A percentile compares a stretch with the other conserved stretches of the same genome.
Conservation (phyloP, 2,329 filamentous ascomycete species). For the Clarireedia hainanense region DNA sequence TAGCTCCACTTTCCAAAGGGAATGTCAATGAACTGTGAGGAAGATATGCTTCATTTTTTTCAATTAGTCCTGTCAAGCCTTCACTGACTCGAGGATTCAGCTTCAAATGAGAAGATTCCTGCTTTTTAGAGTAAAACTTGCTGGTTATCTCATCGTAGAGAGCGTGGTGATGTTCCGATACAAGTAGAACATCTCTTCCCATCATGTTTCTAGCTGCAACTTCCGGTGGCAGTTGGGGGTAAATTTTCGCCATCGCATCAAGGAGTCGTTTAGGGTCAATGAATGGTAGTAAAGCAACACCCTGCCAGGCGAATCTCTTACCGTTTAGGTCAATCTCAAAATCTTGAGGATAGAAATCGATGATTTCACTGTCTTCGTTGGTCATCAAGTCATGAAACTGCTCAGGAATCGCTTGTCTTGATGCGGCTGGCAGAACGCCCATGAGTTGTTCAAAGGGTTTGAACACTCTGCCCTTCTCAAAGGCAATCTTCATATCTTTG, state of each 20-base stretch:
- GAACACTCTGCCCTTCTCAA: conserved; percentile 79
- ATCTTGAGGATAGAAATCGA: conserved; percentile 94
- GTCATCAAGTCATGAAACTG: conserved; percentile 90
- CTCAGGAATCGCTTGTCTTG: conserved; percentile 81
- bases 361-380: conserved; percentile 78
- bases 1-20: conserved; percentile 61
- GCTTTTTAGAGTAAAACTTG: conserved; percentile 89
- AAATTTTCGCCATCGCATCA: conserved; percentile 72
- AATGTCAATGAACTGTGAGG: conserved; percentile 77
- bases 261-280: conserved; percentile 88
- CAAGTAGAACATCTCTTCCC: conserved; percentile 73
- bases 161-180: conserved; percentile 71
- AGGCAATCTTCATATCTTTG: conserved; percentile 68
- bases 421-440: conserved; percentile 92
- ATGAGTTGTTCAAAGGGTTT: conserved; percentile 95
- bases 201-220: conserved; percentile 71
- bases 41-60: conserved; percentile 76
- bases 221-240: conserved; percentile 68
- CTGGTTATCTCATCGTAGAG: conserved; percentile 78
- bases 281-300: conserved; percentile 86
- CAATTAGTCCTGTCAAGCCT: conserved; percentile 71
- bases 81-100: conserved; percentile 69
- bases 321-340: conserved; percentile 93
- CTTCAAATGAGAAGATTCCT: conserved; percentile 56
- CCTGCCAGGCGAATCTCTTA: conserved; percentile 98